These are phyloP conservation scores for Monilinia vaccinii-corymbosi DNA, from an alignment of 2,329 filamentous ascomycete genomes.

Conservation along the genomic window DNA sequence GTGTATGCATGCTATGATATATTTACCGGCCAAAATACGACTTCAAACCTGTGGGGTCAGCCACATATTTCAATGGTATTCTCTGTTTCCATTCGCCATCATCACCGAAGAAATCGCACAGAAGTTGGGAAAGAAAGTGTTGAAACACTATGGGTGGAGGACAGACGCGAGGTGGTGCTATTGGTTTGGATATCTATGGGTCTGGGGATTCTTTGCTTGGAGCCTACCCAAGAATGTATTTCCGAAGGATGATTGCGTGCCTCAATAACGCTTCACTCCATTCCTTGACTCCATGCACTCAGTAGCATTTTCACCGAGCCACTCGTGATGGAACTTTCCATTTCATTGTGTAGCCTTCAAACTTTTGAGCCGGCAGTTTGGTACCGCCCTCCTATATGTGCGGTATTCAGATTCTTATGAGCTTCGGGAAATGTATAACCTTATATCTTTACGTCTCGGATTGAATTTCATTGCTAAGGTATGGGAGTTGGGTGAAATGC, in stretches of 20 bases:
- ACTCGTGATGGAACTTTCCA: not conserved
- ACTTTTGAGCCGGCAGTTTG: not conserved
- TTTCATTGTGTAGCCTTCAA: not conserved
- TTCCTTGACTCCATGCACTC: too few species aligned
- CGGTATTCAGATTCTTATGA: not conserved
- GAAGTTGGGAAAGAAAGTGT: not conserved
- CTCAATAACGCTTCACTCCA: not conserved
- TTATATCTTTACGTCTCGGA: not conserved
- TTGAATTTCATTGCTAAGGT: not conserved
- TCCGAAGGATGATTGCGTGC: not conserved
- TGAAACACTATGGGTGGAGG: not conserved
- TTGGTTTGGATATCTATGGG: constrained; percentile 1
- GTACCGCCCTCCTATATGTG: not conserved
- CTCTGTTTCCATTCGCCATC: not conserved
- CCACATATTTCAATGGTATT: constrained; percentile 4
- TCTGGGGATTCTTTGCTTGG: constrained; percentile 1
- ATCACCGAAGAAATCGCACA: not conserved
- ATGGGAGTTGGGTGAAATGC: not conserved
- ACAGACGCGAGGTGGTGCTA: not conserved
- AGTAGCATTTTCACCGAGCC: not conserved
- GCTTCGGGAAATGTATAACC: not conserved
- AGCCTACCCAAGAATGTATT: not conserved
- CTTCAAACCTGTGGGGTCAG: not conserved
- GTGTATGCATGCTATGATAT: not conserved
- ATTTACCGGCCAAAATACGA: not conserved